Conservation (phyloP, 768 basidiomycete species). For the Rhodotorula babjevae region DNA sequence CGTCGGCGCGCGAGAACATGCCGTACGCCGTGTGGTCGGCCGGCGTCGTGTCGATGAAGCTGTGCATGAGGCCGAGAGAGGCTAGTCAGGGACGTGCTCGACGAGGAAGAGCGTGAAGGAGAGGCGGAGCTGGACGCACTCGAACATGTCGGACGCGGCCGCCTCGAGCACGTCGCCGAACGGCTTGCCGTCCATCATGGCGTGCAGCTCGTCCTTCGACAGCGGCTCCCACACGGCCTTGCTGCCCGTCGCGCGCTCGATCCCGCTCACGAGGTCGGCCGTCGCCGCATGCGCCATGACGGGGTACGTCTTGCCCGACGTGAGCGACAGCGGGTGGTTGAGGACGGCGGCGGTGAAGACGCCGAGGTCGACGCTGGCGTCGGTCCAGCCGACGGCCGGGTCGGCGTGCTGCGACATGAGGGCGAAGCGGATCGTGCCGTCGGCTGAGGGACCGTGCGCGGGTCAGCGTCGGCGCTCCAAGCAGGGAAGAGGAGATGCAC, state of each 20-base stretch:
- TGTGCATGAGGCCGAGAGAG: not conserved
- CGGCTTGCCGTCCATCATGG: not conserved
- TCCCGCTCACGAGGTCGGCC: not conserved
- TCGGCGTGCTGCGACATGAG: too few relatives aligned
- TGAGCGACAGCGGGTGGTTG: not conserved
- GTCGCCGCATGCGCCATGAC: not conserved
- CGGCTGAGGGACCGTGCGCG: not conserved
- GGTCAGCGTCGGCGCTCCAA: not conserved
- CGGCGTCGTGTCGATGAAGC: not conserved
- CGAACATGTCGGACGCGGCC: not conserved
- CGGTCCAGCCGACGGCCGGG: not conserved
- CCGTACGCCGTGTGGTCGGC: not conserved
- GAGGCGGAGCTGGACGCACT: too few relatives aligned
- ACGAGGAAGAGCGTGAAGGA: not conserved
- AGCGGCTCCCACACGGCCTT: not conserved
- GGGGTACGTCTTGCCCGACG: slow-evolving; percentile 3
- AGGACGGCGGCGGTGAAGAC: slow-evolving; percentile 3
- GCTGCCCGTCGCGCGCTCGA: slow-evolving; percentile 1
- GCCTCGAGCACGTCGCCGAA: not conserved
- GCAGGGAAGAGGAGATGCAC: fast-evolving
- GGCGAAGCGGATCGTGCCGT: not conserved
- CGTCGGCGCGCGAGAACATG: not conserved
- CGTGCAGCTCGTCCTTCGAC: not conserved
- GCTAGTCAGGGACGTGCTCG: not conserved
- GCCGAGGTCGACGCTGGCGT: slow-evolving; percentile 6